Evolutionary conservation across 2,329 filamentous ascomycete genomes (phyloP), one percentile per base, ranked within the genome.

Genomic region (Fusarium nodosum): DNA sequence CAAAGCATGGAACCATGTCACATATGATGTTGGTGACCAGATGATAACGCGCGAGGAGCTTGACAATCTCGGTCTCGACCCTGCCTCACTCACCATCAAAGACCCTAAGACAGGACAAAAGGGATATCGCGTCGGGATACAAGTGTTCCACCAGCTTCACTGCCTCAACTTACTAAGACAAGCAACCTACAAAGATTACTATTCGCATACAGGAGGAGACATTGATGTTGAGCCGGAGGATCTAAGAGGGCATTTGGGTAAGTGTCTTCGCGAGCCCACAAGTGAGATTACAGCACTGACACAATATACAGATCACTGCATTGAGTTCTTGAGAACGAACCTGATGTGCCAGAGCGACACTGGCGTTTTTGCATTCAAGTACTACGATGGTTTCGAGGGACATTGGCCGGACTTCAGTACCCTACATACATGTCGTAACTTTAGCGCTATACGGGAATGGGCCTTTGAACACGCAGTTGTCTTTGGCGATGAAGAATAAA

Each of bases 41-140:
- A 87, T 88, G 83, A 85, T 90, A 53, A 84, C 84, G 1, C 78
- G 82, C 24, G 79, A 82, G 8, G 86, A 89, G 70, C 83, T 88
- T 30, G 77, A 82, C 41, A 83, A 82, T 24, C 82, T 90, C 1
- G 83, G 83, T 7, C 78, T 85, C 6, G 85, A 87, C 65, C 84
- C 84, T 3, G 77, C 82, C 24, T 86, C 85, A 1, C 79, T 89
- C n/a, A 84, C 83, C 70, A 84, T 88, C 66, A 85, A 83, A 12
- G 80, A 89, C 67, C 84, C 86, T 7, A 80, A 79, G 45, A 87
- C 87, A 2, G 88, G 87, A 20, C 81, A 85, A 59, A 82, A 83
- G 38, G 87, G 87, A 1, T 90, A 88, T 69, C 81, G 87, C n/a
- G 86, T 87, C 0, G 87, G 84, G 1, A 77, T 88, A 5, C 85